Evolutionary conservation across 2,329 filamentous ascomycete genomes (phyloP).

Genomic region (Sphaerulina populicola): DNA sequence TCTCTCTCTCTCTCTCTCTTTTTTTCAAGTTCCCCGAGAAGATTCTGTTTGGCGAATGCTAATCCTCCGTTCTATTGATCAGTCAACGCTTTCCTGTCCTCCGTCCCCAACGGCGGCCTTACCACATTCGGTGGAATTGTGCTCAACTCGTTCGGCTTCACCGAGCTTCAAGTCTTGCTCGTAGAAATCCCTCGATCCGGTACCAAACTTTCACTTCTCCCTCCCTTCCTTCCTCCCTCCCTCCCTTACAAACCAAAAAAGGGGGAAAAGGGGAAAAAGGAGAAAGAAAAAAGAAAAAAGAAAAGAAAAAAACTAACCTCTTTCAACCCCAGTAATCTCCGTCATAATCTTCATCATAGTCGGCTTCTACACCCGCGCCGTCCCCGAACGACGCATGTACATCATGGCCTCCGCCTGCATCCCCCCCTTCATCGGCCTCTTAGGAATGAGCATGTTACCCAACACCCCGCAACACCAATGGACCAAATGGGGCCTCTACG

Average conservation of each 20-base stretch:
- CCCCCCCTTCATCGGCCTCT: conserved; percentile 32
- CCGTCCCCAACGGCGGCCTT: conserved; percentile 25
- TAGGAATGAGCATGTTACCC: conserved; percentile 32
- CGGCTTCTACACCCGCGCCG: conserved; percentile 29
- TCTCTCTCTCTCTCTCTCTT: no score
- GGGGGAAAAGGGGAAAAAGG: no score
- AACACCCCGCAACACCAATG: conserved; percentile 30
- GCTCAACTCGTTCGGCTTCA: conserved; percentile 25
- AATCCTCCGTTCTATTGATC: not conserved
- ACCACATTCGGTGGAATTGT: conserved; percentile 26
- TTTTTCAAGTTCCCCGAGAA: not conserved
- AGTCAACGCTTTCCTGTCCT: conserved; percentile 26
- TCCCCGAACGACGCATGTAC: conserved; percentile 29
- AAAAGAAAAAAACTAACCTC: no score
- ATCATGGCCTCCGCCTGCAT: conserved; percentile 31
- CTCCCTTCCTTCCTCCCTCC: no score
- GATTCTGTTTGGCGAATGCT: not conserved
- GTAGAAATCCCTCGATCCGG: conserved; percentile 30
- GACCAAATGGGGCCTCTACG: conserved; percentile 32
- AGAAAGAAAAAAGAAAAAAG: no score
- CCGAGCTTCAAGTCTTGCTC: conserved; percentile 31
- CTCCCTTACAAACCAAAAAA: no score
- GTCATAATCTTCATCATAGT: conserved; percentile 30
- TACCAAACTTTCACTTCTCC: not conserved
- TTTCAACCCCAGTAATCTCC: conserved; percentile 20